Conservation (phyloP, 2,329 filamentous ascomycete genomes). For the Zasmidium cellare region DNA sequence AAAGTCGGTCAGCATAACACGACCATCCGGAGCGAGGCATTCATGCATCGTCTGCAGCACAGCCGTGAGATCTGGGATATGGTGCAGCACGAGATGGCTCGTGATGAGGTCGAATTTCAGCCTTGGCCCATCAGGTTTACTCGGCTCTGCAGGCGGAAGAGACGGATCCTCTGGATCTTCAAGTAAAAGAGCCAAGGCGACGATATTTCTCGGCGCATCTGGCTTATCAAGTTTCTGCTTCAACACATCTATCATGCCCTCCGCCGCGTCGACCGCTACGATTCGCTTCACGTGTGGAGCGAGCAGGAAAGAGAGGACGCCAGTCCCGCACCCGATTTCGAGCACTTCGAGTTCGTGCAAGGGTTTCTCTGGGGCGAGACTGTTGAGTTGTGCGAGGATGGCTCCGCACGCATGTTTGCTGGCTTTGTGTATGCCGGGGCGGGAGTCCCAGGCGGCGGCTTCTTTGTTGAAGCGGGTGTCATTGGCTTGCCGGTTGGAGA, state of each 20-base stretch:
- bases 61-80: conserved; percentile 24
- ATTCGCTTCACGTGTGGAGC: conserved; percentile 20
- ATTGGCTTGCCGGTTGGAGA: conserved; percentile 12
- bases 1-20: conserved; percentile 29
- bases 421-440: conserved; percentile 27
- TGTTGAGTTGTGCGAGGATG: conserved; percentile 11
- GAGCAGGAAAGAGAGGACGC: conserved; percentile 26
- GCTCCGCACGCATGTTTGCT: conserved; percentile 21
- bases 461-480: conserved; percentile 28
- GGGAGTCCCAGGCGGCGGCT: conserved; percentile 27
- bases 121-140: conserved; percentile 4
- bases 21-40: conserved; percentile 23
- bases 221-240: conserved; percentile 21
- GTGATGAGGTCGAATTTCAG: conserved; percentile 30
- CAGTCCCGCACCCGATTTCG: conserved; percentile 30
- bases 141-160: conserved; percentile 14
- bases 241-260: conserved; percentile 29
- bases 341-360: conserved; percentile 17
- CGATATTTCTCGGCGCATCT: conserved; percentile 22
- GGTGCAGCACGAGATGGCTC: conserved; percentile 28
- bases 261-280: conserved; percentile 27
- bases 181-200: conserved; percentile 24
- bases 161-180: conserved; percentile 25
- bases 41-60: conserved; percentile 27
- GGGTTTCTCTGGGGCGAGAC: neutral